Evolutionary conservation across 2,329 filamentous ascomycete species (phyloP), one percentile per base, ranked within the genome.

Genomic region (Botrytis byssoidea): DNA sequence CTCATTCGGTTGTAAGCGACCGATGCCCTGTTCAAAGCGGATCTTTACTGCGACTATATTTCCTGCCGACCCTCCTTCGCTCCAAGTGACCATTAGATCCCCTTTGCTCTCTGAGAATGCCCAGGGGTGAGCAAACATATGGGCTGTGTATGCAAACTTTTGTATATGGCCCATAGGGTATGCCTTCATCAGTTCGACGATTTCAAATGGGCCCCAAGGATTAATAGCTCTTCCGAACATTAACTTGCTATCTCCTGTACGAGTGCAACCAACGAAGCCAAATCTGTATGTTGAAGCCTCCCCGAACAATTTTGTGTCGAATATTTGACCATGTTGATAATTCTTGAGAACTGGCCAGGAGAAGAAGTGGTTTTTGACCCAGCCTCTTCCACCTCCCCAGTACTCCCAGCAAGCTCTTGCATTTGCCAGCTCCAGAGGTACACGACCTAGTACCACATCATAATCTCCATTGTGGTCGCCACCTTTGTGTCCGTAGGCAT

Each of bases 111-210:
- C 71, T 29, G 75, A 18, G 29, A 70, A 74, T 5, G 76, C 77
- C 76, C 77, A 78, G 18, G 77, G 76, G 44, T 78, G 77, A 18
- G 75, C 71, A 48, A 77, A 78, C 42, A 78, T 73, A 22, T 76
- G 77, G 60, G 77, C 77, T 4, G 35, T 66, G 46, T 74, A 78
- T 44, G 64, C 51, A 4, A 60, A 66, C 14, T 35, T 32, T 8
- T 67, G 25, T 48, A 61, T 37, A 25, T 74, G 68, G 59, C 74
- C 51, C 32, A 73, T 14, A 44, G 71, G 71, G 35, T 73, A 60
- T 35, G 66, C 65, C 25, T 69, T 60, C 71, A 73, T 73, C 25
- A 73, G 63, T n/a, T 73, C 65, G 48, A 70, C 48, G n/a, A 73
- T 70, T 44, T 73, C 64, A 25, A 73, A 78, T 20, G 77, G 77